A percentile compares a stretch with the other conserved stretches of the same genome.
Evolutionary conservation across 805 yeast genomes (phyloP).

Genomic region (Barnettozyma botsteinii): DNA sequence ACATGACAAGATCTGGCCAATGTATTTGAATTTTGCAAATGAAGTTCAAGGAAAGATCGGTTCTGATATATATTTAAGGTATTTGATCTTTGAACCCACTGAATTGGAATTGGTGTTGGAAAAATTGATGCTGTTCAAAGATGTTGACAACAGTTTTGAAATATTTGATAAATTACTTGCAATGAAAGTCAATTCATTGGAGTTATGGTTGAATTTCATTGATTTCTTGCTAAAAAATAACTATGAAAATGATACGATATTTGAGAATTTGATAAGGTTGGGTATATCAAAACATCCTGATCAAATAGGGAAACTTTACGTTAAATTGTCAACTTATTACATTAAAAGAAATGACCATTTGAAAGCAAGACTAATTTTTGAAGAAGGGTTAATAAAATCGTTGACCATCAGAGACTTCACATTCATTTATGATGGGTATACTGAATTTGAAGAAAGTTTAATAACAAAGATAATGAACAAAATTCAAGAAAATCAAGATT

Average conservation of each 20-base stretch:
- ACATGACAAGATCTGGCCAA: slow-evolving; percentile 51
- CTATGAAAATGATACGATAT: slow-evolving; percentile 17
- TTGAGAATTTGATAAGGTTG: slow-evolving; percentile 31
- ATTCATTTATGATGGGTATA: slow-evolving; percentile 52
- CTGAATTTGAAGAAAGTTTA: slow-evolving; percentile 52
- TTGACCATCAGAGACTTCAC: slow-evolving; percentile 57
- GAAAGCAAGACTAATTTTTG: slow-evolving; percentile 39
- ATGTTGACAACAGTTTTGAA: slow-evolving; percentile 24
- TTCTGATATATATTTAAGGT: slow-evolving; percentile 27
- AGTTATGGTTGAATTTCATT: slow-evolving; percentile 42
- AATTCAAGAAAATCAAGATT: slow-evolving; percentile 8
- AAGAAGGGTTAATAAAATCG: slow-evolving; percentile 41
- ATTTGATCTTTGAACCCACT: slow-evolving; percentile 26
- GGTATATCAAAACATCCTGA: slow-evolving; percentile 48
- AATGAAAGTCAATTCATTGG: slow-evolving; percentile 36
- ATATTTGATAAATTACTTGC: slow-evolving; percentile 33
- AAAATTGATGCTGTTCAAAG: slow-evolving; percentile 30
- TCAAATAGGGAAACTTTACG: slow-evolving; percentile 45
- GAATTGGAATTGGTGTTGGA: slow-evolving; percentile 30
- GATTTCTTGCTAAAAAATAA: slow-evolving; percentile 30
- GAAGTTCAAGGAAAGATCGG: slow-evolving; percentile 34
- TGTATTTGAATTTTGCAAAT: slow-evolving; percentile 45
- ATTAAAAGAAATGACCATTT: slow-evolving; percentile 33
- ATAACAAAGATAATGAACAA: slow-evolving; percentile 23
- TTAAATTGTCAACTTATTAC: slow-evolving; percentile 44